Percentiles rank a stretch among this genome's conserved stretches.
phyloP scores from a whole-genome alignment of 306 rosid species.

The Acacia acuminata region DNA sequence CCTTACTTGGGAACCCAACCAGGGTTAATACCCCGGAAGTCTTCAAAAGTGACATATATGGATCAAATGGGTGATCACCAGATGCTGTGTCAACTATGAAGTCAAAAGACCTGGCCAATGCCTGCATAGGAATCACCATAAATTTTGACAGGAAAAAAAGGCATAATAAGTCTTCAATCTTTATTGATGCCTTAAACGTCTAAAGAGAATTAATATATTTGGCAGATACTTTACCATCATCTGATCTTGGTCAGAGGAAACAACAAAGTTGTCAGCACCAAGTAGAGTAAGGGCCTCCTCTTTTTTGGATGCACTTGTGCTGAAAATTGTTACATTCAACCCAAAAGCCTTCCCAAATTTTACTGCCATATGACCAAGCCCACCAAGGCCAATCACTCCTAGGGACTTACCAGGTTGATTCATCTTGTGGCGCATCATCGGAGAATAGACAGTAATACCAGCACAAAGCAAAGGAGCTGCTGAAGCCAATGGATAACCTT shows the following conservation, averaged over 20 bases:
- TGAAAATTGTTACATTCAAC: constrained; percentile 64
- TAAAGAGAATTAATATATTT: no score
- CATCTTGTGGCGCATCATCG: not conserved
- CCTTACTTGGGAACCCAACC: constrained; percentile 79
- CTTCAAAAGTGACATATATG: constrained; percentile 75
- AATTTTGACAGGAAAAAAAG: constrained; percentile 11
- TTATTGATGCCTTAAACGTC: not conserved
- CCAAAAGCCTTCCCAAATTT: not conserved
- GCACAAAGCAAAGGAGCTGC: constrained; percentile 98
- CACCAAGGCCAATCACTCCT: not conserved
- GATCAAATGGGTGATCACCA: constrained; percentile 86
- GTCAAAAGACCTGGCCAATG: constrained; percentile 61
- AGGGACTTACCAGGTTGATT: not conserved
- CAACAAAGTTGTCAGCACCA: constrained; percentile 77
- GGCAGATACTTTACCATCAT: constrained; percentile 51
- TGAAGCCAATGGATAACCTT: constrained; percentile 72
- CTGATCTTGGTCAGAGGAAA: constrained; percentile 72
- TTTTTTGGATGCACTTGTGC: constrained; percentile 84
- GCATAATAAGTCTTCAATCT: not conserved
- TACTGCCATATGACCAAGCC: not conserved
- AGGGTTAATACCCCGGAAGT: constrained; percentile 57
- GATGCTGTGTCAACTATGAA: constrained; percentile 81
- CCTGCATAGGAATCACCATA: constrained; percentile 43
- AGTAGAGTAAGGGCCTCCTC: constrained; percentile 73
- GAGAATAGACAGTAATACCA: constrained; percentile 37